Base-by-base conservation (phyloP, 2,329 filamentous ascomycete genomes). In the Cordyceps cicadae region DNA sequence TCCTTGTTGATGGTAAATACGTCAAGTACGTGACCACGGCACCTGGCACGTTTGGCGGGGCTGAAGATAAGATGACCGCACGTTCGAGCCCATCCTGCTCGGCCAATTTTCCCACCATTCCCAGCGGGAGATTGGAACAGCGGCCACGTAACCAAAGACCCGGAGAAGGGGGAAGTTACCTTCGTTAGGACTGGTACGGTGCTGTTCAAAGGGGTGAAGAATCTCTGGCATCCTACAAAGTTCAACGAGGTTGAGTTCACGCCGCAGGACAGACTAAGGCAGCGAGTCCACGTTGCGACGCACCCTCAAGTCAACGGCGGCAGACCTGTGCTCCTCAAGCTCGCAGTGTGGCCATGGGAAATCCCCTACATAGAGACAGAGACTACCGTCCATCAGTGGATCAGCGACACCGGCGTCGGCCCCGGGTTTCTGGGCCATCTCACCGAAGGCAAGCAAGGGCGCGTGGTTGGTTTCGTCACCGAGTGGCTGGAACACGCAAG, bases 391-490 rank as follows among this genome's bases (percentile, higher is more conserved):
- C 71, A 71, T 50, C 56, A 68, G 60, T 67, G 66, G 67, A 65
- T 72, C 17, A 59, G 60, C 19, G 66, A 60, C 49, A 64, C 49
- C 29, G 62, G 63, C 6, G 21, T 71, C 29, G 66, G 68, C 3
- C 69, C 70, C 17, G 63, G 61, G 37, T 70, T 71, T 54, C 63
- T 72, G 1, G 68, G 70, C 61, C 69, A 72, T 63, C 52, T 70
- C 21, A 67, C 64, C 5, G 69, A 72, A 58, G 67, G 64, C 48
- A 62, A 64, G 61, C 63, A 65, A 12, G 67, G 67, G 9, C 64
- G 69, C 1, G 65, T 70, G 24, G 54, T 71, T 43, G 69, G 69
- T 41, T 71, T 70, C 60, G 62, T 67, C 19, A 12, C 60, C 6
- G 67, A 70, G 61, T 66, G 60, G 56, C 17, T 70, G 8, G 56